Evolutionary conservation across 106 monocot genomes (phyloP), one percentile per base, ranked within the genome.

Genomic region (Agapanthus africanus): DNA sequence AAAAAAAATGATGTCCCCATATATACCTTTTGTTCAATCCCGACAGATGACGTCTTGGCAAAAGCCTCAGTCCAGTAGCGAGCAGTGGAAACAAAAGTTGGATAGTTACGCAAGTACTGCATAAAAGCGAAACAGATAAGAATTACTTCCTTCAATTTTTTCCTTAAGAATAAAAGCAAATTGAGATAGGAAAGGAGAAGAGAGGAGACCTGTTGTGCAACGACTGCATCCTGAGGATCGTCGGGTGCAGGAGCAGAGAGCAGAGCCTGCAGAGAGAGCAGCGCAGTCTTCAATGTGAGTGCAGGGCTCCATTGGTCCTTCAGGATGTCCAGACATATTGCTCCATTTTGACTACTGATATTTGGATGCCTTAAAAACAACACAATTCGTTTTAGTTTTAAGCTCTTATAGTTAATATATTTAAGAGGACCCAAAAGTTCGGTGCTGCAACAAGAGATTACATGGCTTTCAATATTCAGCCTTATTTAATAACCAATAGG

Each of bases 301-400:
- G 99, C 99, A 21, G 99, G 99, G 78, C 99, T 99, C 93, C 99
- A 93, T 15, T 99, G 99, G 67, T 99, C 93, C 70, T 99, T 99
- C 78, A 99, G 71, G 49, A 99, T 99, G 72, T 99, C 99, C 77
- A 99, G 74, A 73, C 99, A 99, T 26, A 99, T 99, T 65, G 99
- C 99, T 70, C 99, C 99, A 70, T 99, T 99, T 76, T 93, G 99
- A 74, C 99, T 99, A 77, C 99, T 99, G 75, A 99, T 93, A 63
- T 99, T 99, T 21, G 99, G 99, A 36, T 99, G 99, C 93, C 99
- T 99, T 71, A 18, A 57, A 71, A 33, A 66, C 1, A 74, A 44
- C 2, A 44, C 14, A 6, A 4, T 11, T 44, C 16, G 10, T 2
- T 44, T 11, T 14, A 44, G 4, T 44, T 44, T n/a, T n/a, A n/a